Evolutionary conservation across 2,329 filamentous ascomycete genomes (phyloP).

Genomic region (Laburnicola sp.): DNA sequence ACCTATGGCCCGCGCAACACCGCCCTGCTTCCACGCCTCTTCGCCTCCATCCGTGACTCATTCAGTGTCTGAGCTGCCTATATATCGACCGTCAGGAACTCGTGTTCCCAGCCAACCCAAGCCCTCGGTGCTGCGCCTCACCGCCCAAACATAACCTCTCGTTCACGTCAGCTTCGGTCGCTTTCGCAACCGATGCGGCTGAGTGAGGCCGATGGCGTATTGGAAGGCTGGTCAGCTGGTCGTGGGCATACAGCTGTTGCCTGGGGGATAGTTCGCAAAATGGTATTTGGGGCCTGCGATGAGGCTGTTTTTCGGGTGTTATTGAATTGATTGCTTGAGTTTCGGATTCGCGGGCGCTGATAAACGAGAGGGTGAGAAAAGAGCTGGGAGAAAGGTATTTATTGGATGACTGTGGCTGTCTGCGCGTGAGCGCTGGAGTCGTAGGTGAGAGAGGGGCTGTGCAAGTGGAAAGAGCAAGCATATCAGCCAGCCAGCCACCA

Average conservation of each 20-base stretch:
- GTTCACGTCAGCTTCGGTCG: no score
- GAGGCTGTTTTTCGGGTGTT: constrained; percentile 2
- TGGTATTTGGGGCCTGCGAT: background rate
- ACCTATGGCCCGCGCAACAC: no score
- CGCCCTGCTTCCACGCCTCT: no score
- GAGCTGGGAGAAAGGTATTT: background rate
- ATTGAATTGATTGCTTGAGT: background rate
- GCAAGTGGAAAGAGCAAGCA: constrained; percentile 1
- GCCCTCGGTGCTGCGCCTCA: background rate
- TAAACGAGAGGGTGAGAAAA: background rate
- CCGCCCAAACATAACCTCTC: no score
- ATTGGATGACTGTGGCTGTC: background rate
- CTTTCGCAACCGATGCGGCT: constrained; percentile 2
- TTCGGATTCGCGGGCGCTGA: background rate
- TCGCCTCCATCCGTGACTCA: no score
- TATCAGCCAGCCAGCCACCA: constrained; percentile 1
- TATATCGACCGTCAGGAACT: no score
- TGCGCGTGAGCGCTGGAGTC: constrained; percentile 8
- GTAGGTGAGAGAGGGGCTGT: no score
- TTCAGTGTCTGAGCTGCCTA: no score
- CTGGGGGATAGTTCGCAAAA: background rate
- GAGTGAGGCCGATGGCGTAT: constrained; percentile 12
- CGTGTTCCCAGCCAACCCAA: no score
- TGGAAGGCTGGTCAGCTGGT: constrained; percentile 7
- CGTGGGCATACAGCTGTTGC: background rate